phyloP scores from a whole-genome alignment of 305 asterid genomes.

The Solanum hybrid region DNA sequence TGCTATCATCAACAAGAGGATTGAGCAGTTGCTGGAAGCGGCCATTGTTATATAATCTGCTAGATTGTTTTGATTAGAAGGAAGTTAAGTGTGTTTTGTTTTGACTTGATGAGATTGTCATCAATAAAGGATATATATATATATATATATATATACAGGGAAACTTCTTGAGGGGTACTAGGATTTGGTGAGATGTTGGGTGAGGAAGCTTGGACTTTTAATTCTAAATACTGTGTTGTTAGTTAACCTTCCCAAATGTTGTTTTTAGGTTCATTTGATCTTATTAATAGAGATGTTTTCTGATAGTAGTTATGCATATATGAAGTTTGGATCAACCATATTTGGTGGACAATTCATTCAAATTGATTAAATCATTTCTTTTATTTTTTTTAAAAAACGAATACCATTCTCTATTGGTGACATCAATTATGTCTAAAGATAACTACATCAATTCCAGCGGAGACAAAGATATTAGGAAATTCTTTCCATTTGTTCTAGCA shows the following conservation, averaged over 20 bases:
- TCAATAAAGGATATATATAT: background rate
- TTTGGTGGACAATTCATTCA: background rate
- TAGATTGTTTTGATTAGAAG: background rate
- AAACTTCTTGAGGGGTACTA: background rate
- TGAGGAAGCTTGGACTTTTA: background rate
- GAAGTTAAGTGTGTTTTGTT: background rate
- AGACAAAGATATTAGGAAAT: background rate
- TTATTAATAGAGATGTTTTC: background rate
- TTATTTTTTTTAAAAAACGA: background rate
- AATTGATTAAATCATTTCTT: background rate
- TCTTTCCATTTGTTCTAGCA: background rate
- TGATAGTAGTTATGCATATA: background rate
- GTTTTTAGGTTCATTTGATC: background rate
- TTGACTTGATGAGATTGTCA: background rate
- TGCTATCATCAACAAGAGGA: background rate
- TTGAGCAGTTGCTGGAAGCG: background rate
- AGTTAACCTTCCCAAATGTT: background rate
- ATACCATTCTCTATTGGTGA: background rate
- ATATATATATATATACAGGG: background rate
- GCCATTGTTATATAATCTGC: background rate
- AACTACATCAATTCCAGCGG: background rate
- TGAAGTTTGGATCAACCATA: background rate
- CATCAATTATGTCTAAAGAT: background rate
- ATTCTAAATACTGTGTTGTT: background rate
- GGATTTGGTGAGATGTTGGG: background rate